phyloP scores from a whole-genome alignment of 768 basidiomycete species.

The Phaffia australis region DNA sequence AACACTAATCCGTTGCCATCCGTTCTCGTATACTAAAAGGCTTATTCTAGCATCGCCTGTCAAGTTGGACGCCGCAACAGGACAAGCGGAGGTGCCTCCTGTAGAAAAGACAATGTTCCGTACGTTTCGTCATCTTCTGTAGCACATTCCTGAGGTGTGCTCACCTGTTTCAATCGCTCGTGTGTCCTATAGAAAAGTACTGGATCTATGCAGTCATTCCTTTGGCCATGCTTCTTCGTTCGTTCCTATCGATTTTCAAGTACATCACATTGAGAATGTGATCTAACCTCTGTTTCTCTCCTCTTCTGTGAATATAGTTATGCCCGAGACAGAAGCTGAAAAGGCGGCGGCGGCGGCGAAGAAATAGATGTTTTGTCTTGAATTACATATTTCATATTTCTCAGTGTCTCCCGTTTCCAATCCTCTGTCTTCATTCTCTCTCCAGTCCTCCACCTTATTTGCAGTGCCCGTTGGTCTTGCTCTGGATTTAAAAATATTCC shows the following conservation, averaged over 20 bases:
- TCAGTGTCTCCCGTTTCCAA: too few relatives aligned
- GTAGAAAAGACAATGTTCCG: constrained; percentile 2
- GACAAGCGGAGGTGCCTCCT: constrained; percentile 4
- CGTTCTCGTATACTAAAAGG: neutral
- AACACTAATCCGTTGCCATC: neutral
- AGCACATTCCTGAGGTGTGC: neutral
- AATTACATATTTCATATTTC: too few relatives aligned
- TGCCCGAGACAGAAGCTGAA: constrained; percentile 13
- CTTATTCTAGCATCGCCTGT: constrained; percentile 7
- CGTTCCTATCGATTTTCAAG: neutral
- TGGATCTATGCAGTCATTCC: constrained; percentile 18
- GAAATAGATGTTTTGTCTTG: neutral
- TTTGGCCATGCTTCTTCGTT: constrained; percentile 4
- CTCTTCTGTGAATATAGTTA: neutral
- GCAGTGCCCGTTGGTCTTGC: too few relatives aligned
- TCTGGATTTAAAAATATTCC: too few relatives aligned
- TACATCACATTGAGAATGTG: neutral
- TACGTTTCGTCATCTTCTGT: neutral
- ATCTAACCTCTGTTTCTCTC: neutral
- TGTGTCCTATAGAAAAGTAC: constrained; percentile 11
- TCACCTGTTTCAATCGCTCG: neutral
- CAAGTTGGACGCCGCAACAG: neutral
- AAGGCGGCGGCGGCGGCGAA: constrained; percentile 4
- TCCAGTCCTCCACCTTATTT: too few relatives aligned
- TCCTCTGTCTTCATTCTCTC: too few relatives aligned